Conservation (phyloP, 2,329 filamentous ascomycete genomes). For the Grosmannia clavigera region DNA sequence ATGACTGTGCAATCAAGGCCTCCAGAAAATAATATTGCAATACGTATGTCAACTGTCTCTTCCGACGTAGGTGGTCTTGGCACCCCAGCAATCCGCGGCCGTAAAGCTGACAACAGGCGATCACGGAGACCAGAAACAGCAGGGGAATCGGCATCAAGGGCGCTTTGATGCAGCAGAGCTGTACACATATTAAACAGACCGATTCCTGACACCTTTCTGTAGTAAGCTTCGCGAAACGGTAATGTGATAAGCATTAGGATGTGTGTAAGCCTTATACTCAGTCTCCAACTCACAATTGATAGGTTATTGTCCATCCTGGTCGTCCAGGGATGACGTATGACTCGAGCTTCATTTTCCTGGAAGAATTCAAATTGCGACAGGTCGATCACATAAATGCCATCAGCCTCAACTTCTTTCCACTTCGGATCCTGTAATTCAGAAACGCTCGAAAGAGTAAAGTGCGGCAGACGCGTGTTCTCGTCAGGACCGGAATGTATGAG, state of each 20-base stretch:
- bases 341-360: background rate
- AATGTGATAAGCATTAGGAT: background rate
- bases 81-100: conserved; percentile 51
- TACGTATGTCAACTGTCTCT: conserved; percentile 28
- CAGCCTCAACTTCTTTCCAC: conserved; percentile 75
- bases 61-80: conserved; percentile 30
- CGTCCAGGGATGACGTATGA: background rate
- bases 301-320: background rate
- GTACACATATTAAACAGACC: conserved; percentile 35
- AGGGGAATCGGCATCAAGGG: conserved; percentile 27
- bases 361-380: conserved; percentile 22
- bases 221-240: background rate
- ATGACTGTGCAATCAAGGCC: conserved; percentile 87
- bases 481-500: conserved; percentile 33
- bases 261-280: background rate
- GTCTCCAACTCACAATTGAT: background rate
- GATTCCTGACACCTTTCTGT: conserved; percentile 38
- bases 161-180: conserved; percentile 20
- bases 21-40: conserved; percentile 85
- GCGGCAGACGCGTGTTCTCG: conserved; percentile 23
- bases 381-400: conserved; percentile 64
- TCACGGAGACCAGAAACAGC: conserved; percentile 41
- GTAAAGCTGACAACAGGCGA: conserved; percentile 48
- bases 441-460: conserved; percentile 57
- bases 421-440: conserved; percentile 36